These are phyloP conservation scores for Cladorrhinum samala DNA, from an alignment of 495 filamentous ascomycete species.

Conservation along the genomic window DNA sequence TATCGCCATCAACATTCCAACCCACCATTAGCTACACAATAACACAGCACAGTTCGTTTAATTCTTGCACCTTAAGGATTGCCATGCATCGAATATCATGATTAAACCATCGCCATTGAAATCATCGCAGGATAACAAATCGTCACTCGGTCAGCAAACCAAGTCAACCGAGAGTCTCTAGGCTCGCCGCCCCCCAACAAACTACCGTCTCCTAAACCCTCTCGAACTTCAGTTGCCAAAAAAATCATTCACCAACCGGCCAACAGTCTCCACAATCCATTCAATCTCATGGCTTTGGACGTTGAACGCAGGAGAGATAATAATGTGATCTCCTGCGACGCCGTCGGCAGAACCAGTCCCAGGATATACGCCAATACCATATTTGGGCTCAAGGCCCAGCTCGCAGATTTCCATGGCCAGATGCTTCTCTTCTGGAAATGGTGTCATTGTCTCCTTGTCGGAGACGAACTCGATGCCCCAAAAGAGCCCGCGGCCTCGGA, in stretches of 20 bases:
- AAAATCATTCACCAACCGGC: slow-evolving; percentile 33
- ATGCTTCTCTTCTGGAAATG: slow-evolving; percentile 39
- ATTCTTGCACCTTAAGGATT: too few species aligned
- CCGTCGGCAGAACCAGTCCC: slow-evolving; percentile 64
- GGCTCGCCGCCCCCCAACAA: background rate
- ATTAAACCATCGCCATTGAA: too few species aligned
- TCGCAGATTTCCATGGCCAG: slow-evolving; percentile 48
- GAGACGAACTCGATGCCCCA: slow-evolving; percentile 56
- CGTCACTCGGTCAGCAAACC: too few species aligned
- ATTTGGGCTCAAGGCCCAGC: slow-evolving; percentile 42
- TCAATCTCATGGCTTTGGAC: slow-evolving; percentile 57
- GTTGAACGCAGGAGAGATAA: slow-evolving; percentile 72
- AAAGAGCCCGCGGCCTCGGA: slow-evolving; percentile 59
- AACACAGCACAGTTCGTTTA: too few species aligned
- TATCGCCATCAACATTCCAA: too few species aligned
- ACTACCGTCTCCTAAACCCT: background rate
- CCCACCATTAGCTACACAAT: too few species aligned
- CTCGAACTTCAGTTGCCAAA: slow-evolving; percentile 13
- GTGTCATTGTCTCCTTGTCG: slow-evolving; percentile 40
- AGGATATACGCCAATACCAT: slow-evolving; percentile 64
- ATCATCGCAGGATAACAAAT: background rate
- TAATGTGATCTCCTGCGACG: slow-evolving; percentile 62
- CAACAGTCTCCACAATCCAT: slow-evolving; percentile 41
- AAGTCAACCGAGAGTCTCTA: background rate
- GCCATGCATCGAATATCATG: too few species aligned